A percentile compares a stretch with the other conserved stretches of the same genome.
Conservation (phyloP, 805 yeast genomes). For the Blastobotrys americana region DNA sequence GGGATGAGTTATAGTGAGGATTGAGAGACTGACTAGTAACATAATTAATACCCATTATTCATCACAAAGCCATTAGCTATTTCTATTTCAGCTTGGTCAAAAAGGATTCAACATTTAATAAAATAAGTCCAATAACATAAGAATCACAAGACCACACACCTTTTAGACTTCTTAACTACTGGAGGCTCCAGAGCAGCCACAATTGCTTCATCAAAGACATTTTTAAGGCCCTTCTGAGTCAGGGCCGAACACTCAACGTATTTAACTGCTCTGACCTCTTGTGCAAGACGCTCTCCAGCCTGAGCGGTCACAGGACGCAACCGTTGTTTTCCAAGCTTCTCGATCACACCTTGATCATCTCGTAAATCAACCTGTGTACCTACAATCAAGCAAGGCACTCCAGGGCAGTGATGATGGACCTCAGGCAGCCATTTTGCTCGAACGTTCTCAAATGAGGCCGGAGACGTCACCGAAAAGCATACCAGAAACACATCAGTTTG, state of each 20-base stretch:
- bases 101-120: too few relatives aligned
- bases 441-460: slow-evolving; percentile 95
- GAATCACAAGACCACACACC: slow-evolving; percentile 69
- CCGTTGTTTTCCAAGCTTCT: slow-evolving; percentile 84
- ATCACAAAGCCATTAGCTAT: too few relatives aligned
- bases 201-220: slow-evolving; percentile 97
- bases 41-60: too few relatives aligned
- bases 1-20: too few relatives aligned
- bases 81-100: too few relatives aligned
- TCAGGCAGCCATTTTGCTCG: slow-evolving; percentile 99
- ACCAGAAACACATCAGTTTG: slow-evolving; percentile 95
- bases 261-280: slow-evolving; percentile 90
- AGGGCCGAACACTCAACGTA: slow-evolving; percentile 97
- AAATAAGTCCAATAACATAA: background rate
- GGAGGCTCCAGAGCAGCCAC: slow-evolving; percentile 98
- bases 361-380: slow-evolving; percentile 96
- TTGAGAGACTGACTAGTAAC: too few relatives aligned
- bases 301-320: slow-evolving; percentile 78
- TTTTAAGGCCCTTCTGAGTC: slow-evolving; percentile 93
- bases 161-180: slow-evolving; percentile 67
- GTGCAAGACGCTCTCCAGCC: slow-evolving; percentile 87
- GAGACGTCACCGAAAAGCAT: slow-evolving; percentile 94
- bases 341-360: slow-evolving; percentile 84
- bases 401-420: slow-evolving; percentile 97
- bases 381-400: slow-evolving; percentile 92